These are phyloP conservation scores for Dendrocalamus sinicus DNA, from an alignment of 176 grass and related monocot genomes.

Conservation along the genomic window DNA sequence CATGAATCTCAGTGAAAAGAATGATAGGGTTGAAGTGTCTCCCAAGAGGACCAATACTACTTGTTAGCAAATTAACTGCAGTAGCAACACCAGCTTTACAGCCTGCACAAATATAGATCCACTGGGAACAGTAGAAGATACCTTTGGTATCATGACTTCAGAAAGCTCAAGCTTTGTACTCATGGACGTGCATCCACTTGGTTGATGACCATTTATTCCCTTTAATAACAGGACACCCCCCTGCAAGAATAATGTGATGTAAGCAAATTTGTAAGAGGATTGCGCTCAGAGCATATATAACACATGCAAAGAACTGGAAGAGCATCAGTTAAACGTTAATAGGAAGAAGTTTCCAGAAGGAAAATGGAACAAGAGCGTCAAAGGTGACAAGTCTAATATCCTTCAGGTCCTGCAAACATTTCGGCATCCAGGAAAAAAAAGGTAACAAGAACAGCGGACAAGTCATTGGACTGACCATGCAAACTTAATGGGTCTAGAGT, in stretches of 20 bases:
- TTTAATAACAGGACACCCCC: constrained; percentile 80
- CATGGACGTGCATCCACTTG: constrained; percentile 86
- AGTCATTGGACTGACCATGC: constrained; percentile 62
- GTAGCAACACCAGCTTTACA: neutral
- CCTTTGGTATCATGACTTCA: constrained; percentile 18
- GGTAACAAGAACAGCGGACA: neutral
- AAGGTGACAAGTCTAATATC: neutral
- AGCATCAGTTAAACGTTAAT: neutral
- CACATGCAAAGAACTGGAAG: neutral
- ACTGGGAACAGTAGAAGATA: constrained; percentile 30
- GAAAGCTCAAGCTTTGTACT: constrained; percentile 66
- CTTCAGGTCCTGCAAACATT: neutral
- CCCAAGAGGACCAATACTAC: neutral
- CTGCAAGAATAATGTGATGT: constrained; percentile 41
- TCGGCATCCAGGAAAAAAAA: neutral
- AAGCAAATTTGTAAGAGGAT: neutral
- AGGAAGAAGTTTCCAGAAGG: neutral
- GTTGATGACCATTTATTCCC: constrained; percentile 98
- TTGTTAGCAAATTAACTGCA: neutral
- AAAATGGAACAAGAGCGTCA: constrained; percentile 2
- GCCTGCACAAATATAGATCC: neutral
- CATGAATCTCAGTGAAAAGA: neutral
- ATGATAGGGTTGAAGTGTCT: neutral
- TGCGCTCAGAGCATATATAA: neutral
- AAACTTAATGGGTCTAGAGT: constrained; percentile 85